A percentile compares a stretch with the other conserved stretches of the same genome.
These are phyloP conservation scores for Yamadazyma sp. DNA, from an alignment of 805 yeast genomes.

Conservation along the genomic window DNA sequence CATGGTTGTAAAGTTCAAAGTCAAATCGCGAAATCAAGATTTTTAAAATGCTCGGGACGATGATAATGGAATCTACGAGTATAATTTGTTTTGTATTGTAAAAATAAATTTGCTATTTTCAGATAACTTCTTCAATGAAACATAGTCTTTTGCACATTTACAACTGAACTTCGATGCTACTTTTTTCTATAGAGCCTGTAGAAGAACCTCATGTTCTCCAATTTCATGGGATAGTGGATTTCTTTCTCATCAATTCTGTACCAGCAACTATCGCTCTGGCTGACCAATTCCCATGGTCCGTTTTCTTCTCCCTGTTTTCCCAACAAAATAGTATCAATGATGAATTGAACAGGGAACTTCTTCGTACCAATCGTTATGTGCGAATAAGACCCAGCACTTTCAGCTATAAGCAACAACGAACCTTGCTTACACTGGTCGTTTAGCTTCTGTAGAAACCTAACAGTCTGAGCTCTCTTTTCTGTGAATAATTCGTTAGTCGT, in stretches of 20 bases:
- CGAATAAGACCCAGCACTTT: constrained; percentile 89
- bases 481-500: constrained; percentile 86
- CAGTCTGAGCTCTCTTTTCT: constrained; percentile 61
- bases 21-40: too few species aligned
- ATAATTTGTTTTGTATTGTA: too few species aligned
- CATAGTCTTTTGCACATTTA: background rate
- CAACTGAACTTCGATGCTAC: background rate
- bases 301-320: constrained; percentile 42
- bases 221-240: constrained; percentile 59
- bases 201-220: constrained; percentile 88
- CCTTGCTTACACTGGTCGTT: constrained; percentile 54
- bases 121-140: too few species aligned
- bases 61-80: too few species aligned
- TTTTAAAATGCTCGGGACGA: too few species aligned
- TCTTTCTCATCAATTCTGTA: constrained; percentile 55
- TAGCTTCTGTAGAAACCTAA: constrained; percentile 56
- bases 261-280: constrained; percentile 77
- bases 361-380: constrained; percentile 74
- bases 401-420: constrained; percentile 64
- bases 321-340: constrained; percentile 69
- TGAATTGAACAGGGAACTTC: constrained; percentile 77
- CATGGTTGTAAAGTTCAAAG: background rate
- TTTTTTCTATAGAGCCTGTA: constrained; percentile 68
- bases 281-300: constrained; percentile 67
- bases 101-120: too few species aligned